A percentile compares a stretch with the other conserved stretches of the same genome.
phyloP scores from a whole-genome alignment of 2,329 filamentous ascomycete genomes.

The Chaetomium olivaceum region DNA sequence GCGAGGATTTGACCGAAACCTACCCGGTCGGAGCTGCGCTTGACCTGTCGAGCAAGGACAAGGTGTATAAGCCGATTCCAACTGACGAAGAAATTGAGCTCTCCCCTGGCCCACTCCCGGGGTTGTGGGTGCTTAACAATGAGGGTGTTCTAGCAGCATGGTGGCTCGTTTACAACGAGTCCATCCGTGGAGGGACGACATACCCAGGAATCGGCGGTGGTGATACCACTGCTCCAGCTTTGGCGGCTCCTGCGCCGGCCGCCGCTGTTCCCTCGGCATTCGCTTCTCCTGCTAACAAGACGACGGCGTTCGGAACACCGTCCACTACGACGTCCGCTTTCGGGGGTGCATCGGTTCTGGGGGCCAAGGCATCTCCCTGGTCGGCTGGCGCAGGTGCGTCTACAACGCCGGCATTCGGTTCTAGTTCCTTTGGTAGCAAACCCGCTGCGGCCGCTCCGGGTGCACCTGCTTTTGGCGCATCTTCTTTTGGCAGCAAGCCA shows the following conservation, averaged over 20 bases:
- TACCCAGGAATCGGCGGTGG: slow-evolving; percentile 69
- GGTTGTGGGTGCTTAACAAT: slow-evolving; percentile 81
- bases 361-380: slow-evolving; percentile 56
- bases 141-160: slow-evolving; percentile 82
- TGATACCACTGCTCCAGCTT: slow-evolving; percentile 39
- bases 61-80: slow-evolving; percentile 74
- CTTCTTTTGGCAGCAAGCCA: slow-evolving; percentile 43
- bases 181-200: slow-evolving; percentile 70
- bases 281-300: slow-evolving; percentile 24
- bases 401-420: slow-evolving; percentile 33
- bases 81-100: slow-evolving; percentile 77
- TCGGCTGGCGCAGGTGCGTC: slow-evolving; percentile 39
- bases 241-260: slow-evolving; percentile 37
- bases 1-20: slow-evolving; percentile 67
- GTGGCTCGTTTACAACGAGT: slow-evolving; percentile 91
- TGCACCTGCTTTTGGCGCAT: slow-evolving; percentile 51
- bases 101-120: slow-evolving; percentile 78
- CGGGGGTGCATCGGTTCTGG: slow-evolving; percentile 50
- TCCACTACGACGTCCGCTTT: slow-evolving; percentile 44
- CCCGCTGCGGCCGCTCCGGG: slow-evolving; percentile 30
- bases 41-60: slow-evolving; percentile 81
- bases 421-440: slow-evolving; percentile 31
- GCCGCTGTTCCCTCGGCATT: slow-evolving; percentile 33
- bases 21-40: slow-evolving; percentile 76
- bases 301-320: slow-evolving; percentile 33